Conservation (phyloP, 129 eudicot species). For the Chrysanthemum lavandulifolium region DNA sequence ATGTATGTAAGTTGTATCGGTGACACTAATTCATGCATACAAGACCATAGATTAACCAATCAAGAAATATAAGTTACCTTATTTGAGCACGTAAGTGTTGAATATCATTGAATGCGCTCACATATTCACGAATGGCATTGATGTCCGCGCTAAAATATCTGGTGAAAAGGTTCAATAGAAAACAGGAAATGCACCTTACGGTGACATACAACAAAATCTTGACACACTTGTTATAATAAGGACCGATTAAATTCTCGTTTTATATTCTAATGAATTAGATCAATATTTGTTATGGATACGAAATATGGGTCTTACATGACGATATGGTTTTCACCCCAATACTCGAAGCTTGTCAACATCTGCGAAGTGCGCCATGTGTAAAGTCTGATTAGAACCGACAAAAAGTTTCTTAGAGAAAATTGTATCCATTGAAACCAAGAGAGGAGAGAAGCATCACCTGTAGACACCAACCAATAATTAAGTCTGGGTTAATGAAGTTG, state of each 20-base stretch:
- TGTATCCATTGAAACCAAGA: slow-evolving; percentile 12
- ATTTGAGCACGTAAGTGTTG: too few species aligned
- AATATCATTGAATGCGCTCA: too few species aligned
- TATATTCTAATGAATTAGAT: neutral
- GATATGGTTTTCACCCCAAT: slow-evolving; percentile 84
- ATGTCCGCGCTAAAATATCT: too few species aligned
- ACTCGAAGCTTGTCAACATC: slow-evolving; percentile 92
- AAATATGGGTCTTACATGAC: slow-evolving; percentile 91
- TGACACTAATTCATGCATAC: slow-evolving; percentile 2
- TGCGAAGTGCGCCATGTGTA: slow-evolving; percentile 60
- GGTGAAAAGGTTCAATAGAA: too few species aligned
- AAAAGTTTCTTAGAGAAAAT: neutral
- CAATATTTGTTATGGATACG: slow-evolving; percentile 52
- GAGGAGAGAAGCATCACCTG: slow-evolving; percentile 51
- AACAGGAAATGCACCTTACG: slow-evolving; percentile 8
- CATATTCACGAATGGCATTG: too few species aligned
- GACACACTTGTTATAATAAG: slow-evolving; percentile 12
- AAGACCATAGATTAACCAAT: neutral
- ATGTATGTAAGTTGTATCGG: slow-evolving; percentile 14
- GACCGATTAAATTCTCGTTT: neutral
- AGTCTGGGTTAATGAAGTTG: slow-evolving; percentile 80
- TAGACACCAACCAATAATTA: slow-evolving; percentile 93
- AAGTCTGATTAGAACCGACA: slow-evolving; percentile 18
- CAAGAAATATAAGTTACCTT: slow-evolving; percentile 48
- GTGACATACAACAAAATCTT: neutral